These are phyloP conservation scores for bread wheat (Triticum aestivum) DNA, from an alignment of 176 grass and related monocot species.

Conservation along the genomic window DNA sequence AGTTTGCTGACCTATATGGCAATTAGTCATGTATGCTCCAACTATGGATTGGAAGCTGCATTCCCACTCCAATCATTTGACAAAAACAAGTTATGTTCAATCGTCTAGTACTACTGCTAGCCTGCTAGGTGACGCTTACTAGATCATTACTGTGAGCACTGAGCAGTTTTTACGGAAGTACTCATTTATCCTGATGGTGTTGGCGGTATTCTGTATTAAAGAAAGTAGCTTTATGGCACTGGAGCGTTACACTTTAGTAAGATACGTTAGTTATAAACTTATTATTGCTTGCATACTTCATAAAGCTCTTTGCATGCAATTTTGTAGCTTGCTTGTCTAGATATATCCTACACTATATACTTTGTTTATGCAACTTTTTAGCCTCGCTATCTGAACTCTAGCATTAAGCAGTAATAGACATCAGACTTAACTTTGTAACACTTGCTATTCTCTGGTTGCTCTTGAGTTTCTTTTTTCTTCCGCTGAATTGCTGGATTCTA, in stretches of 20 bases:
- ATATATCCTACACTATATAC: neutral
- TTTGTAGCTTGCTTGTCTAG: slow-evolving; percentile 15
- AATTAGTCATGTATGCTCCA: neutral
- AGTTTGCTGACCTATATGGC: neutral
- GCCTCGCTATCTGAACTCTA: slow-evolving; percentile 24
- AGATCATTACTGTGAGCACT: neutral
- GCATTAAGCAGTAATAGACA: neutral
- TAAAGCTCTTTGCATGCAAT: neutral
- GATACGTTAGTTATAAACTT: neutral
- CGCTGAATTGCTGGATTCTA: slow-evolving; percentile 4
- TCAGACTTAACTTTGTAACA: neutral
- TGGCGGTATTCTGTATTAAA: neutral
- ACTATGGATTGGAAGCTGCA: slow-evolving; percentile 1
- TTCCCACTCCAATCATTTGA: neutral
- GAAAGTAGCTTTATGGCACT: slow-evolving; percentile 9
- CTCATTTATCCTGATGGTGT: neutral
- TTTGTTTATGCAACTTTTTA: neutral
- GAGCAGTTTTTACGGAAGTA: neutral
- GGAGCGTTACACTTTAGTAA: neutral
- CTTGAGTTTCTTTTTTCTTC: slow-evolving; percentile 14
- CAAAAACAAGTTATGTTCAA: neutral
- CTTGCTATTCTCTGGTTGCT: neutral
- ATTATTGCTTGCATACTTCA: neutral
- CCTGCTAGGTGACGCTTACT: neutral
- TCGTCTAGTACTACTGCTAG: neutral